Evolutionary conservation across 148 eudicot genomes (phyloP).

Genomic region (Simmondsia chinensis): DNA sequence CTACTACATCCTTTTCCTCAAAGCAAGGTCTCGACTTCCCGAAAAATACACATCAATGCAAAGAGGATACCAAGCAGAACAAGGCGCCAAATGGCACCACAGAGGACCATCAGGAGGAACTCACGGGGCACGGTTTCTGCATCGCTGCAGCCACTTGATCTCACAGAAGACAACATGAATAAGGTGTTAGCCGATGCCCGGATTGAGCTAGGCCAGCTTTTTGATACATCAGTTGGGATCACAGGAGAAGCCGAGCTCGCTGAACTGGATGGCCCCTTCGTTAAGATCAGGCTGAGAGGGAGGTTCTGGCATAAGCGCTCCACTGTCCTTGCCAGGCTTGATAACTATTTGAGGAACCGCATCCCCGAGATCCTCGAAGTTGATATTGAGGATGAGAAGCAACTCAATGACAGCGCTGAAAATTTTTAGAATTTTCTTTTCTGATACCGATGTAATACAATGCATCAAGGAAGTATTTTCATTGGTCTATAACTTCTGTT

Average conservation of each 20-base stretch:
- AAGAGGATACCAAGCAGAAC: too few relatives aligned
- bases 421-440: constrained; percentile 42
- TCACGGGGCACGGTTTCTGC: constrained; percentile 22
- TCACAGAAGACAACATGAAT: constrained; percentile 78
- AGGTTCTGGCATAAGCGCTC: constrained; percentile 81
- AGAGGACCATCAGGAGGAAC: neutral
- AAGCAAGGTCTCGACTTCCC: too few relatives aligned
- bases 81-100: too few relatives aligned
- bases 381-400: constrained; percentile 92
- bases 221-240: constrained; percentile 70
- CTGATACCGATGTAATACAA: neutral
- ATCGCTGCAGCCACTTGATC: constrained; percentile 51
- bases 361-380: constrained; percentile 94
- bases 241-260: constrained; percentile 82
- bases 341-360: constrained; percentile 74
- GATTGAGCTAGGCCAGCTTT: constrained; percentile 66
- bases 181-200: constrained; percentile 57
- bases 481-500: too few relatives aligned
- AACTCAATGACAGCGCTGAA: constrained; percentile 88
- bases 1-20: too few relatives aligned
- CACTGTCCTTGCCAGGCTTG: constrained; percentile 60
- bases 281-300: constrained; percentile 75
- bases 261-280: constrained; percentile 85
- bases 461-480: too few relatives aligned
- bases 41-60: too few relatives aligned